phyloP scores from a whole-genome alignment of 192 early-diverging fungal genomes.

The Obelidium mucronatum region DNA sequence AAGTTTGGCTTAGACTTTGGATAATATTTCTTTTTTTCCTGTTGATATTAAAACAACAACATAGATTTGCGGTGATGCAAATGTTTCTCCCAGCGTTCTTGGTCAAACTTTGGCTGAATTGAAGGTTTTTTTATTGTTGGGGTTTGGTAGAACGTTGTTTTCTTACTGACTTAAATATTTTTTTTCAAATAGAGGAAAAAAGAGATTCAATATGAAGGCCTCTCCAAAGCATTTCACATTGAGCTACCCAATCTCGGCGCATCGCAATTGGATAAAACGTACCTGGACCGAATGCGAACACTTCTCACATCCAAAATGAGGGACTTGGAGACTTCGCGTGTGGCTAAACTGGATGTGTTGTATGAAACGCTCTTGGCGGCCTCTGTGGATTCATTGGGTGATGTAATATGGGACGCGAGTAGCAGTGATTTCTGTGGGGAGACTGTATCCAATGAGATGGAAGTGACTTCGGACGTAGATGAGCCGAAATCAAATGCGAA shows the following conservation, averaged over 20 bases:
- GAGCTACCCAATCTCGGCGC: constrained; percentile 3
- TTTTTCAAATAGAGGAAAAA: constrained; percentile 18
- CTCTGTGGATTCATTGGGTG: constrained; percentile 10
- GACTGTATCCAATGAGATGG: not conserved
- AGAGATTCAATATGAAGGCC: constrained; percentile 32
- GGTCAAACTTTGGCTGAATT: constrained; percentile 9
- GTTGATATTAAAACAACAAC: no score
- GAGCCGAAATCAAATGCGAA: not conserved
- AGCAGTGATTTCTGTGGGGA: not conserved
- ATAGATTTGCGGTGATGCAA: constrained; percentile 18
- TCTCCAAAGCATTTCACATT: constrained; percentile 26
- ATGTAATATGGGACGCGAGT: not conserved
- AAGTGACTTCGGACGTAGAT: not conserved
- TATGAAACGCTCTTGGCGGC: constrained; percentile 29
- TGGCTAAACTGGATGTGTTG: constrained; percentile 40
- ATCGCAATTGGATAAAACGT: not conserved
- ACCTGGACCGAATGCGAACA: constrained; percentile 28
- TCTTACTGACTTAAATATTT: not conserved
- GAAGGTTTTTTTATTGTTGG: constrained; percentile 21
- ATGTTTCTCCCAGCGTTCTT: not conserved
- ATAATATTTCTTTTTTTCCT: no score
- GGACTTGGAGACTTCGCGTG: constrained; percentile 27
- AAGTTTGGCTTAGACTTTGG: no score
- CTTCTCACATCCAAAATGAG: constrained; percentile 28
- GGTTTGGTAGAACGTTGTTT: no score